These are phyloP conservation scores for Pseudozyma thailandica DNA, from an alignment of 1,284 basidiomycete genomes.

Conservation along the genomic window DNA sequence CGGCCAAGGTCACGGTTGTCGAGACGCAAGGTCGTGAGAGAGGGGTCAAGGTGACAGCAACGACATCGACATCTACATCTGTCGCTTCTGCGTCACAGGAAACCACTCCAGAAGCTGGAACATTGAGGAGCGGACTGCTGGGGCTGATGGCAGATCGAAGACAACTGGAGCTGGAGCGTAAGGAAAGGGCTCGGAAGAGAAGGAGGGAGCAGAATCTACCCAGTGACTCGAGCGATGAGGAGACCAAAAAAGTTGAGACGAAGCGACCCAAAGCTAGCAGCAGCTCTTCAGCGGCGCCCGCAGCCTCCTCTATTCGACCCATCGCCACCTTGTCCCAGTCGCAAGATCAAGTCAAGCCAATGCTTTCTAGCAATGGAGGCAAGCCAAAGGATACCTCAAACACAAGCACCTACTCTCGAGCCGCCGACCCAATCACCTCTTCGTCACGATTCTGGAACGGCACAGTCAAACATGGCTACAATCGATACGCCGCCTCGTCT, in stretches of 20 bases:
- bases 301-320: neutral
- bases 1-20: neutral
- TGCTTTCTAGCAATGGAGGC: neutral
- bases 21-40: neutral
- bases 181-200: constrained; percentile 45
- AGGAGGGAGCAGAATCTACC: constrained; percentile 35
- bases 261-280: constrained; percentile 10
- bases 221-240: constrained; percentile 18
- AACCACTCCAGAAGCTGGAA: neutral
- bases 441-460: constrained; percentile 58
- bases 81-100: neutral
- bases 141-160: constrained; percentile 47
- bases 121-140: constrained; percentile 1
- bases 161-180: constrained; percentile 57
- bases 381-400: neutral
- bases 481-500: constrained; percentile 31
- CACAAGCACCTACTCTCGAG: neutral
- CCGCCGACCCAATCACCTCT: constrained; percentile 31
- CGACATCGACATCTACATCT: too few species aligned
- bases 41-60: neutral
- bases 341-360: neutral
- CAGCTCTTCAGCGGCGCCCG: neutral
- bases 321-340: neutral
- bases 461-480: constrained; percentile 58
- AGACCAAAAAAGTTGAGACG: constrained; percentile 2